A percentile compares a stretch with the other conserved stretches of the same genome.
Conservation (phyloP, 192 early-diverging fungal species). For the Linnemannia elongata region DNA sequence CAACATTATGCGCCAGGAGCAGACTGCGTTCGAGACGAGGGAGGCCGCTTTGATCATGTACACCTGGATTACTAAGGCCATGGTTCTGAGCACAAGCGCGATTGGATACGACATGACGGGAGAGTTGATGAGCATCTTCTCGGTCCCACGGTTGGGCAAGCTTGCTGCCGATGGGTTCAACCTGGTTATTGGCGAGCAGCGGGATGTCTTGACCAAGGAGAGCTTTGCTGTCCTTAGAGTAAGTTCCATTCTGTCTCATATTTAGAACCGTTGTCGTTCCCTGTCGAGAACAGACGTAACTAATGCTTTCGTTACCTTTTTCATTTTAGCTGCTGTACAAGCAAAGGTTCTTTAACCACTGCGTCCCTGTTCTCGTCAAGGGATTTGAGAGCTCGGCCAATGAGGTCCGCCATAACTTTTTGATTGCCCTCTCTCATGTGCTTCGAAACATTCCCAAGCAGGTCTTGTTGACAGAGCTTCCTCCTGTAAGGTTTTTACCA, state of each 20-base stretch:
- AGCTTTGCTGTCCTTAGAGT: conserved; percentile 77
- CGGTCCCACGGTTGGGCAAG: conserved; percentile 53
- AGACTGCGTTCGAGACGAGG: conserved; percentile 23
- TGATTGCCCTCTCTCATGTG: conserved; percentile 87
- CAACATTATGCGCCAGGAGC: conserved; percentile 36
- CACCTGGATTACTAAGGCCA: conserved; percentile 74
- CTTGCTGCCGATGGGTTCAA: conserved; percentile 78
- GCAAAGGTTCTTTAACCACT: conserved; percentile 87
- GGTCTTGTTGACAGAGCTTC: conserved; percentile 83
- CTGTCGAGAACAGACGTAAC: neutral
- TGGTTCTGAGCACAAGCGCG: conserved; percentile 67
- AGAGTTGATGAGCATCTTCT: conserved; percentile 68
- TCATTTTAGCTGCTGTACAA: conserved; percentile 77
- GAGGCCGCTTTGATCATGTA: conserved; percentile 48
- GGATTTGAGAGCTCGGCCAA: conserved; percentile 63
- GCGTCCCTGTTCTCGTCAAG: conserved; percentile 75
- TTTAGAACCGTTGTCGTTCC: neutral
- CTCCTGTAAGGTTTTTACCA: conserved; percentile 65
- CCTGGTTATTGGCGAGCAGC: conserved; percentile 81
- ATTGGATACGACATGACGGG: conserved; percentile 68
- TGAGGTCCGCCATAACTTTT: conserved; percentile 76
- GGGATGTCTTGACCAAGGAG: conserved; percentile 76
- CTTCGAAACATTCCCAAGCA: conserved; percentile 87
- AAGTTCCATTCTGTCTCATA: conserved; percentile 17
- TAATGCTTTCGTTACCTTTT: conserved; percentile 16